Base-by-base conservation (phyloP, 441 rosid genomes). In the Populus hybrid region DNA sequence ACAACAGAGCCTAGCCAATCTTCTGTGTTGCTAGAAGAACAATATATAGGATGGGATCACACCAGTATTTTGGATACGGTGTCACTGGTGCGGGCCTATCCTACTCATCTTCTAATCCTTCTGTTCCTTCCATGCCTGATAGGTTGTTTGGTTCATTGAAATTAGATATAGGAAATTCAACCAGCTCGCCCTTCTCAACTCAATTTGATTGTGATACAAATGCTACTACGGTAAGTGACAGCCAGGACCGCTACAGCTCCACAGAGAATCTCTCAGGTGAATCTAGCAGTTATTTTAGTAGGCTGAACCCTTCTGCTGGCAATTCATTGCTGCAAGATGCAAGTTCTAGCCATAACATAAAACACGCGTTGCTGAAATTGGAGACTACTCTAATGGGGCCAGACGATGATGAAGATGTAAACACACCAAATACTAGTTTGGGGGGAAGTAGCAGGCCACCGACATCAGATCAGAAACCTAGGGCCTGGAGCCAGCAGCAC, bases 331-430 rank as follows among this genome's bases (percentile, higher is more conserved):
- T 59, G 50, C 80, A 64, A 38, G 80, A 84, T 81, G 83, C 77
- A 34, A 74, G 74, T 82, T 72, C 80, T 72, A 79, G 87, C 79
- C 84, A 73, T 66, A 79, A 81, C 75, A 74, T 84, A 65, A 84
- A 81, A 73, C 82, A 85, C 64, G 75, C 81, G n/a, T 77, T 89
- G 72, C 87, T 78, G 81, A 85, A 85, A 74, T 77, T 90, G 38
- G 95, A 91, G 84, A 87, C 85, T 40, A 85, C 82, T 74, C 81
- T 87, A 23, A 87, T 90, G 90, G 89, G 68, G 10, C 82, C 88
- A 6, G 91, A 87, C 57, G 86, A 68, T 28, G 86, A 59, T 26
- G 87, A 84, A 36, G 86, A 72, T 10, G 77, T 79, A 30, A 76
- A 73, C 30, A 69, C 70, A 24, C 69, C 83, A 18, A 42, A 76